Percentiles rank a stretch among this genome's conserved stretches.
Conservation (phyloP, 352 stramenopile genomes). For the Globisporangium irregulare region DNA sequence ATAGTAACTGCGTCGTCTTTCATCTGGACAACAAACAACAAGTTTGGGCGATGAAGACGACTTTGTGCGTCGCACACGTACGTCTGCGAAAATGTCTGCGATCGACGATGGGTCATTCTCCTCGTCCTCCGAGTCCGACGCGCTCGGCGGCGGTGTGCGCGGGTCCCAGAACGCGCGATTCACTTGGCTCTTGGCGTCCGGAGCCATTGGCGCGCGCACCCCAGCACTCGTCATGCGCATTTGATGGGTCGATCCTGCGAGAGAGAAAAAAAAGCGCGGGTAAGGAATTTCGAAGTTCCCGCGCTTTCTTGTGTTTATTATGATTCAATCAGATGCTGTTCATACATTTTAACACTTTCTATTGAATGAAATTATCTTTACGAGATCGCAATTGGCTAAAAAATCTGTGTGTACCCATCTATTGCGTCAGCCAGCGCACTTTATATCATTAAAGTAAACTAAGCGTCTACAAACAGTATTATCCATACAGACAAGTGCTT, state of each 20-base stretch:
- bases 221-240: neutral
- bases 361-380: neutral
- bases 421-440: neutral
- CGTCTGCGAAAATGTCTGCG: conserved; percentile 65
- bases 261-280: neutral
- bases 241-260: neutral
- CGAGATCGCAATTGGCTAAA: neutral
- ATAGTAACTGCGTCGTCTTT: no score
- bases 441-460: neutral
- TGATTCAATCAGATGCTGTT: neutral
- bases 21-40: no score
- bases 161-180: conserved; percentile 7
- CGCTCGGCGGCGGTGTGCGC: neutral
- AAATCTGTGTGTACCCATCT: conserved; percentile 9
- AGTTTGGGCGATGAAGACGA: neutral
- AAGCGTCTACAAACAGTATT: no score
- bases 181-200: neutral
- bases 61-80: conserved; percentile 16
- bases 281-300: neutral
- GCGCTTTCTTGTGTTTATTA: conserved; percentile 2
- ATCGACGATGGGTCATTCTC: conserved; percentile 49
- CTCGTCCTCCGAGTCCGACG: conserved; percentile 22
- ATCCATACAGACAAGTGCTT: no score
- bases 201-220: neutral
- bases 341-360: neutral